Percentiles rank a stretch among this genome's conserved stretches.
Conservation (phyloP, 352 stramenopile species). For the Phytophthora hibernalis region DNA sequence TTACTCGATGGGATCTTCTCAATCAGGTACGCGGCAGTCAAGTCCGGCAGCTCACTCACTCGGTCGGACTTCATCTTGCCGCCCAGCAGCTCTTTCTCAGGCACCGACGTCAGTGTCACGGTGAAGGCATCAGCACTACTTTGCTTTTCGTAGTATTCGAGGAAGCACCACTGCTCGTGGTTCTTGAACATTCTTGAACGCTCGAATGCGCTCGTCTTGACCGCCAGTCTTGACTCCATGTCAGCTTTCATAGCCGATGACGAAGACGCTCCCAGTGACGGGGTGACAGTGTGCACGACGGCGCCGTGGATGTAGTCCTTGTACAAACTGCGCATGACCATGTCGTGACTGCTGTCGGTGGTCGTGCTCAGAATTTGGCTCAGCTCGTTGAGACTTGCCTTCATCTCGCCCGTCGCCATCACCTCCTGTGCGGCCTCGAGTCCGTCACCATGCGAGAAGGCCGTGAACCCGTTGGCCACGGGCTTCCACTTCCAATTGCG, state of each 20-base stretch:
- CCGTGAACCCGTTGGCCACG: slow-evolving; percentile 41
- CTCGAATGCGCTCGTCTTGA: slow-evolving; percentile 49
- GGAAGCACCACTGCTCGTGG: slow-evolving; percentile 50
- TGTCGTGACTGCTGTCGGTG: slow-evolving; percentile 34
- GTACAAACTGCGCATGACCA: slow-evolving; percentile 52
- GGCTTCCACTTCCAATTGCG: slow-evolving; percentile 45
- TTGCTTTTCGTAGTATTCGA: slow-evolving; percentile 42
- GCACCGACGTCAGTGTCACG: slow-evolving; percentile 41
- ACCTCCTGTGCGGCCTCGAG: slow-evolving; percentile 40
- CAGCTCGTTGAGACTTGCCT: slow-evolving; percentile 51
- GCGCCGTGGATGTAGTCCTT: slow-evolving; percentile 61
- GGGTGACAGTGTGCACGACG: slow-evolving; percentile 39
- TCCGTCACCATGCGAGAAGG: slow-evolving; percentile 41
- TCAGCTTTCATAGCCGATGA: slow-evolving; percentile 17
- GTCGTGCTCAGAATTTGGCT: slow-evolving; percentile 40
- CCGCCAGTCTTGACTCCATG: slow-evolving; percentile 28
- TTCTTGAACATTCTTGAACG: slow-evolving; percentile 50
- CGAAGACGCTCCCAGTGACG: slow-evolving; percentile 13
- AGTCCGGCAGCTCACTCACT: slow-evolving; percentile 45
- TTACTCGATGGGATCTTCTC: slow-evolving; percentile 44
- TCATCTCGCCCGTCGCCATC: slow-evolving; percentile 40
- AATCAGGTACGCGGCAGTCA: slow-evolving; percentile 44
- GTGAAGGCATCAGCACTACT: slow-evolving; percentile 34
- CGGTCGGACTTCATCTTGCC: slow-evolving; percentile 56
- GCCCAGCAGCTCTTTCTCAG: slow-evolving; percentile 31